Base-by-base conservation (phyloP, 495 filamentous ascomycete species). In the Trichoderma asperelloides region DNA sequence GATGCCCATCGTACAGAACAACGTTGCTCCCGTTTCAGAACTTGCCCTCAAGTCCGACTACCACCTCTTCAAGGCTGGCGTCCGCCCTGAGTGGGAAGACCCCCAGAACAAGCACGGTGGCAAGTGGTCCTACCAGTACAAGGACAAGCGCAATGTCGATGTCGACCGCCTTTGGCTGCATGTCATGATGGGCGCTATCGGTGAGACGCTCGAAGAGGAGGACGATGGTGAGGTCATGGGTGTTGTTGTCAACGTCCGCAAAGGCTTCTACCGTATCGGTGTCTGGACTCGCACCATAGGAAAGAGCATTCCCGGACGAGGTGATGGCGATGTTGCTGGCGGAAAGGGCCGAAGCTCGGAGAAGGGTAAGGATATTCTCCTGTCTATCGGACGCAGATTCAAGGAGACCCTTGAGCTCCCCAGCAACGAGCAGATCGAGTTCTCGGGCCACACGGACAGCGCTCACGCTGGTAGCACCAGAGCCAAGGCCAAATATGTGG, bases 41-140 rank as follows among this genome's bases (percentile, higher is more conserved):
- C 87, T 99, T 33, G 90, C 92, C 55, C 86, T 96, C 69, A 99
- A 98, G 82, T 96, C 94, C 74, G 95, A 99, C 79, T 99, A 99
- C 81, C 95, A 99, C 76, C 89, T 99, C 30, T 99, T 99, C 88
- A 99, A 99, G 80, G 88, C 89, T 74, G 93, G 93, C 68, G 88
- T 98, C 66, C 92, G 96, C 23, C 95, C 95, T 1, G 95, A 99
- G 79, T 99, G 95, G 95, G 95, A 99, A 78, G 95, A 98, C 75
- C 78, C 84, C 21, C 93, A 97, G 79, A 98, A 98, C 82, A 98
- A 98, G 87, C 92, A 96, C 75, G 95, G 95, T 70, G 95, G 95
- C 77, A 97, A 97, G 81, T 98, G 95, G 95, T 91, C 93, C 33
- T 97, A 92, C 79, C 88, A 90, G 71, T 97, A 97, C 87, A 96